A percentile compares a stretch with the other conserved stretches of the same genome.
Conservation (phyloP, 305 asterid genomes). For the Withania somnifera region DNA sequence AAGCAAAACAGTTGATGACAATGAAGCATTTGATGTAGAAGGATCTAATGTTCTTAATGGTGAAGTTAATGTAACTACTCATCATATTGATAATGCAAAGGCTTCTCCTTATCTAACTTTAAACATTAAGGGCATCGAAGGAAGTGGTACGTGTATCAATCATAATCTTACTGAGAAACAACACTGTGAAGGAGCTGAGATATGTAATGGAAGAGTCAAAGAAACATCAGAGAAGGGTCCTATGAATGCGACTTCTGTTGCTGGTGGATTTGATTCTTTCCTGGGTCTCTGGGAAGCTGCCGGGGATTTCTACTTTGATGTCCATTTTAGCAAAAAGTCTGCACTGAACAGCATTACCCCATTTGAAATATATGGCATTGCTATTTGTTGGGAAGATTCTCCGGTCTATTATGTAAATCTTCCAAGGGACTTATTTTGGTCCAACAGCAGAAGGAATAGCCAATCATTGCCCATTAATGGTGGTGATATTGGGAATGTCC, state of each 20-base stretch:
- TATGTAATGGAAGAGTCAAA: conserved; percentile 22
- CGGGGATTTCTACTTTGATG: conserved; percentile 66
- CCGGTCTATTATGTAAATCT: conserved; percentile 79
- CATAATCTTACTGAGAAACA: conserved; percentile 18
- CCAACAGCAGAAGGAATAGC: conserved; percentile 25
- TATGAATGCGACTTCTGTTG: conserved; percentile 46
- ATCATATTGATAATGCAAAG: conserved; percentile 14
- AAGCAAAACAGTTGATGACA: conserved; percentile 19
- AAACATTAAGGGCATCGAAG: conserved; percentile 15
- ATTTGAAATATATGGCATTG: conserved; percentile 85
- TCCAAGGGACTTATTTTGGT: conserved; percentile 71
- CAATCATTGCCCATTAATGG: conserved; percentile 7
- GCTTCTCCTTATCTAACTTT: conserved; percentile 22
- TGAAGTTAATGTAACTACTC: conserved; percentile 18
- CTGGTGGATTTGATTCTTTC: conserved; percentile 83
- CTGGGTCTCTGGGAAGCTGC: conserved; percentile 64
- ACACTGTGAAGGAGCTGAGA: conserved; percentile 25
- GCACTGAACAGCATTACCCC: conserved; percentile 51
- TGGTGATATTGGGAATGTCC: conserved; percentile 27
- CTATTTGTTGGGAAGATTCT: conserved; percentile 83
- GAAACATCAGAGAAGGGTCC: conserved; percentile 56
- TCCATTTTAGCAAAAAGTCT: conserved; percentile 68
- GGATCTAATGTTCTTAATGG: conserved; percentile 18
- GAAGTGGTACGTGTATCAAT: conserved; percentile 18
- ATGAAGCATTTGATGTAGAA: conserved; percentile 24